Percentiles rank a stretch among this genome's conserved stretches.
These are phyloP conservation scores for Citrus cavaleriei DNA, from an alignment of 345 rosid species.

Conservation along the genomic window DNA sequence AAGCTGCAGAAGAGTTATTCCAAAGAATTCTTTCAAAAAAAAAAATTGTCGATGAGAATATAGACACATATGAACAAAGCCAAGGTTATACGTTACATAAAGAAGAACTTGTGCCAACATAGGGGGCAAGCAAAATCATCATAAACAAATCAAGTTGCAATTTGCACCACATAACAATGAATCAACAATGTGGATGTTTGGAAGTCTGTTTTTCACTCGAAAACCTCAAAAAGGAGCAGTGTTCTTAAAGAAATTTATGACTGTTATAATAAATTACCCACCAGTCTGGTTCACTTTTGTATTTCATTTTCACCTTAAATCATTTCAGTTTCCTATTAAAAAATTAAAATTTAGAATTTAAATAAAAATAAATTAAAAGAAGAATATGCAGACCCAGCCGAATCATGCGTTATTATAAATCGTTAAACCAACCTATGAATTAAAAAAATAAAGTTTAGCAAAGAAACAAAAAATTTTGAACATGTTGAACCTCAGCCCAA, in stretches of 20 bases:
- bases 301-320: not conserved
- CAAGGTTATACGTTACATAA: not conserved
- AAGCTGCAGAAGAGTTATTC: conserved; percentile 11
- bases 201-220: not conserved
- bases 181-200: not conserved
- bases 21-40: not conserved
- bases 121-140: not conserved
- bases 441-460: not conserved
- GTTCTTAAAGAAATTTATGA: not conserved
- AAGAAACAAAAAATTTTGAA: not conserved
- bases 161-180: not conserved
- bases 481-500: not conserved
- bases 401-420: not conserved
- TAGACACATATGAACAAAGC: not conserved
- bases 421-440: not conserved
- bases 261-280: not conserved
- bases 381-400: too few relatives aligned
- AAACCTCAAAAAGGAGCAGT: not conserved
- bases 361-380: too few relatives aligned
- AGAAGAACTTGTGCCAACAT: not conserved
- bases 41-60: conserved; percentile 10
- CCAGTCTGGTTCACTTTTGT: not conserved
- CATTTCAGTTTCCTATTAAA: not conserved
- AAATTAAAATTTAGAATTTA: too few relatives aligned
- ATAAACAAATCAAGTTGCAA: not conserved